Conservation (phyloP, 73 alveolate species). For the Durusdinium trenchii region DNA sequence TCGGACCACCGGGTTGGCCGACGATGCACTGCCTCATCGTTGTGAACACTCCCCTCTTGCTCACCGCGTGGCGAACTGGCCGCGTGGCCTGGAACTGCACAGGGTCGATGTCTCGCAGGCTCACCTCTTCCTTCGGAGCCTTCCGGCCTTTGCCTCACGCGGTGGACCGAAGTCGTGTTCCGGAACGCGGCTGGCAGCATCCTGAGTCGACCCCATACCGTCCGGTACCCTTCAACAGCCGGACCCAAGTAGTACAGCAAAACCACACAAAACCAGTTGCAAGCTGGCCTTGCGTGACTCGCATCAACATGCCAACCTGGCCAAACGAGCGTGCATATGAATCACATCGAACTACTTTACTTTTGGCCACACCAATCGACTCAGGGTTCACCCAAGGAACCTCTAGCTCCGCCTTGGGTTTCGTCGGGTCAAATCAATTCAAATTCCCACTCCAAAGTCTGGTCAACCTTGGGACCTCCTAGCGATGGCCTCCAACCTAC, state of each 20-base stretch:
- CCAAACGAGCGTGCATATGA: background rate
- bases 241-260: background rate
- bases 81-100: slow-evolving; percentile 76
- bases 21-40: too few species aligned
- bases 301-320: slow-evolving; percentile 63
- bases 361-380: too few species aligned
- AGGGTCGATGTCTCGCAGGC: slow-evolving; percentile 92
- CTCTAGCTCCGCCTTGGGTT: too few species aligned
- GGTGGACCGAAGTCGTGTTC: background rate
- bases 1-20: too few species aligned
- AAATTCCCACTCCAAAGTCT: too few species aligned
- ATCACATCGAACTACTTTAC: too few species aligned
- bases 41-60: background rate
- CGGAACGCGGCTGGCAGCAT: background rate
- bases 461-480: too few species aligned
- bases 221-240: background rate
- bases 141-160: slow-evolving; percentile 50
- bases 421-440: too few species aligned
- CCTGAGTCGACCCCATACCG: background rate
- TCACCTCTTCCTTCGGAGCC: slow-evolving; percentile 95
- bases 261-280: background rate
- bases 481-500: too few species aligned
- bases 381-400: too few species aligned
- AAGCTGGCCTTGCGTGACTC: slow-evolving; percentile 52
- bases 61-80: background rate